Evolutionary conservation across 2,329 filamentous ascomycete genomes (phyloP).

Genomic region (Aspergillus ustus): DNA sequence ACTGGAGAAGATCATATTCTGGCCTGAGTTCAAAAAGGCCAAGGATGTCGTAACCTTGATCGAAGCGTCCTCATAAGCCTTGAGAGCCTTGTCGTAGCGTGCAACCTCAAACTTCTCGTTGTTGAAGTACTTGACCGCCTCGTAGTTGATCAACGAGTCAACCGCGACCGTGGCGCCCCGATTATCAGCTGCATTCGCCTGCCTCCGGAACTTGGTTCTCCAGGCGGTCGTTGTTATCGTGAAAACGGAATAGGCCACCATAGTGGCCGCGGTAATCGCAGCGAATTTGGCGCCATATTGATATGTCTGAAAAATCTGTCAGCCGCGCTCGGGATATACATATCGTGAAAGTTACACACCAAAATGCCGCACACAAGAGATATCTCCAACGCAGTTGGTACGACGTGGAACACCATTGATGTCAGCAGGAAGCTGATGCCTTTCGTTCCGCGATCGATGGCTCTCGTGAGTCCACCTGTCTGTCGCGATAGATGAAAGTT

Average conservation of each 20-base stretch:
- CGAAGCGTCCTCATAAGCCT: slow-evolving; percentile 86
- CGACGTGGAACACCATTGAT: slow-evolving; percentile 97
- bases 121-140: slow-evolving; percentile 99
- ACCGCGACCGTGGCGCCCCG: slow-evolving; percentile 93
- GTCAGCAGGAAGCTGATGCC: slow-evolving; percentile 96
- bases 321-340: slow-evolving; percentile 13
- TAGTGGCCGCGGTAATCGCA: slow-evolving; percentile 84
- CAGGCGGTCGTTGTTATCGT: slow-evolving; percentile 96
- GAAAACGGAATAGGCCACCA: slow-evolving; percentile 94
- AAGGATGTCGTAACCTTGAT: slow-evolving; percentile 97
- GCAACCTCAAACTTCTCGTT: slow-evolving; percentile 94
- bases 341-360: slow-evolving; percentile 43
- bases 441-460: slow-evolving; percentile 96
- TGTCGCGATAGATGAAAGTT: slow-evolving; percentile 94
- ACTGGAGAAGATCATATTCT: slow-evolving; percentile 95
- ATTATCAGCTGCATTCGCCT: slow-evolving; percentile 96
- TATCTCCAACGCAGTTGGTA: slow-evolving; percentile 93
- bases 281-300: slow-evolving; percentile 94
- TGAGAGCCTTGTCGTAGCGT: slow-evolving; percentile 85
- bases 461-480: slow-evolving; percentile 89
- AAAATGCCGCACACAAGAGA: slow-evolving; percentile 94
- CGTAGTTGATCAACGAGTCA: slow-evolving; percentile 97
- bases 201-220: slow-evolving; percentile 94
- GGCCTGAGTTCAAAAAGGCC: slow-evolving; percentile 89
- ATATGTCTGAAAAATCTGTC: slow-evolving; percentile 65